These are phyloP conservation scores for Globisporangium iwayamae DNA, from an alignment of 352 stramenopile species.

Conservation along the genomic window DNA sequence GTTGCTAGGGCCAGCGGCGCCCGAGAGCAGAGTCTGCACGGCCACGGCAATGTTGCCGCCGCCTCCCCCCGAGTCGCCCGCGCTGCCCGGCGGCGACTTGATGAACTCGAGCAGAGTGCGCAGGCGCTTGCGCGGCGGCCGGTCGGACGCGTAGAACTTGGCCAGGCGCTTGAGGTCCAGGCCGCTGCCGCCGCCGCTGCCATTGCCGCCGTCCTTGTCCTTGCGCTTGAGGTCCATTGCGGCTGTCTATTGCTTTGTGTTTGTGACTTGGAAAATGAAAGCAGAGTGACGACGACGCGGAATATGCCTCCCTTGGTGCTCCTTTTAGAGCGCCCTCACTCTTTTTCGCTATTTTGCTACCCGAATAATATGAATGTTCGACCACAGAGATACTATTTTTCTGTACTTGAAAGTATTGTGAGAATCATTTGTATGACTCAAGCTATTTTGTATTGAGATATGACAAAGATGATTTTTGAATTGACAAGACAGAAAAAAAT, in stretches of 20 bases:
- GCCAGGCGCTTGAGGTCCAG: slow-evolving; percentile 64
- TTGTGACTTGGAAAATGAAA: neutral
- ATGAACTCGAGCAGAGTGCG: slow-evolving; percentile 83
- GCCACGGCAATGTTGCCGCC: slow-evolving; percentile 58
- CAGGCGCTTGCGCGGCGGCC: slow-evolving; percentile 78
- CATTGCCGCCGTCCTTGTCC: neutral
- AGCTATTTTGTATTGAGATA: neutral
- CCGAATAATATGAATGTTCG: neutral
- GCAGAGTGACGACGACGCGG: slow-evolving; percentile 4
- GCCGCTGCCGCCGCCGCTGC: neutral
- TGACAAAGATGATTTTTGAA: neutral
- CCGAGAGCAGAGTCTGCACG: slow-evolving; percentile 60
- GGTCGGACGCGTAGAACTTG: slow-evolving; percentile 85
- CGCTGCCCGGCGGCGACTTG: slow-evolving; percentile 40
- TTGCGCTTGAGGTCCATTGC: slow-evolving; percentile 14
- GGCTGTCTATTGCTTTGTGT: neutral
- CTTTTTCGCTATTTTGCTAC: neutral
- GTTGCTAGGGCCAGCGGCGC: slow-evolving; percentile 16
- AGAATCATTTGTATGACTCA: neutral
- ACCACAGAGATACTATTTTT: neutral
- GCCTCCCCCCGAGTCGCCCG: slow-evolving; percentile 23
- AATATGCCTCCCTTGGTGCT: neutral
- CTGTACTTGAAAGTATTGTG: neutral
- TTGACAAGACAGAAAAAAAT: neutral
- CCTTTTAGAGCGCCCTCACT: slow-evolving; percentile 1